Percentiles rank a stretch among this genome's conserved stretches.
These are phyloP conservation scores for Candida wancherniae DNA, from an alignment of 805 yeast species.

Conservation along the genomic window DNA sequence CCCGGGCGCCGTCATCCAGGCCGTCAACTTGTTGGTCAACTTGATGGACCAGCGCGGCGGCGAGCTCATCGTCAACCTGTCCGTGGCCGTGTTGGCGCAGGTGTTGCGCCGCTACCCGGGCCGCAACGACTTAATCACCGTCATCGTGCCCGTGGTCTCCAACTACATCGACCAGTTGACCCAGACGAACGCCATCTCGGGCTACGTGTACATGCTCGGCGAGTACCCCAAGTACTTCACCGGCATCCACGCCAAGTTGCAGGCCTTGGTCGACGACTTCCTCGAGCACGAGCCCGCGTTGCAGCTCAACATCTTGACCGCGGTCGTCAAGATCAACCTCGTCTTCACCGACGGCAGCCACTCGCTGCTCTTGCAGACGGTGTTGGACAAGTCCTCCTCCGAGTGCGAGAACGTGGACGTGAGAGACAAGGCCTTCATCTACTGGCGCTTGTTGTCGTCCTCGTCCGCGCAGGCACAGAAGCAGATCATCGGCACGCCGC, in stretches of 20 bases:
- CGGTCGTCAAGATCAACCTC: conserved; percentile 55
- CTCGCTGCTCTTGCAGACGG: conserved; percentile 47
- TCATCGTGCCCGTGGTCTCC: conserved; percentile 52
- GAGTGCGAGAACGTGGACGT: conserved; percentile 70
- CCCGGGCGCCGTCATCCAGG: conserved; percentile 47
- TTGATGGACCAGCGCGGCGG: conserved; percentile 58
- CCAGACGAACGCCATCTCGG: conserved; percentile 48
- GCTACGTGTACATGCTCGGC: conserved; percentile 68
- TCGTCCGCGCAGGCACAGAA: conserved; percentile 40
- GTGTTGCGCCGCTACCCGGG: conserved; percentile 63
- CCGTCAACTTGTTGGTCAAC: conserved; percentile 56
- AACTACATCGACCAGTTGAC: conserved; percentile 44
- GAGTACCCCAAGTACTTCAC: conserved; percentile 63
- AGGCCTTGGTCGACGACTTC: conserved; percentile 46
- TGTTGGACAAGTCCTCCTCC: conserved; percentile 59
- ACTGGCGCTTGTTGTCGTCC: conserved; percentile 70
- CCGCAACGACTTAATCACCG: conserved; percentile 42
- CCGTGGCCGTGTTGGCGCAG: conserved; percentile 57
- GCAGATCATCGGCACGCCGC: conserved; percentile 51
- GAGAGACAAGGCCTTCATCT: conserved; percentile 73
- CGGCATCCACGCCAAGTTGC: conserved; percentile 44
- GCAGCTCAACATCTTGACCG: conserved; percentile 55
- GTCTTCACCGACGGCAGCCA: conserved; percentile 19
- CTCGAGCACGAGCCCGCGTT: conserved; percentile 55
- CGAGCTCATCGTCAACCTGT: conserved; percentile 56